Conservation (phyloP, 768 basidiomycete species). For the Amanita phalloides region DNA sequence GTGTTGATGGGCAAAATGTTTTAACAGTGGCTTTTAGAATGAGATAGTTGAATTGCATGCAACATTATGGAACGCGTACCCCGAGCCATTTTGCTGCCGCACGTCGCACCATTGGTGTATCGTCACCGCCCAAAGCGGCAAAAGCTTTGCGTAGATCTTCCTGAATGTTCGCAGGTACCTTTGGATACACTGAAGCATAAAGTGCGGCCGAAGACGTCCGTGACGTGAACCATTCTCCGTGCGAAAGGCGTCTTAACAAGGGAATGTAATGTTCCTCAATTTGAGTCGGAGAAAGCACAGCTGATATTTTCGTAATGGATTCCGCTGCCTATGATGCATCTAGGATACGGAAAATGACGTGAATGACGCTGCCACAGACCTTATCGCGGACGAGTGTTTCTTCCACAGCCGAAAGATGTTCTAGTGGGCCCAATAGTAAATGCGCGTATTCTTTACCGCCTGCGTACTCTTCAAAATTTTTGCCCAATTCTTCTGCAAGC, state of each 20-base stretch:
- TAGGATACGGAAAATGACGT: constrained; percentile 5
- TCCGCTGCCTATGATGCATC: constrained; percentile 68
- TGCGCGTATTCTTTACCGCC: constrained; percentile 86
- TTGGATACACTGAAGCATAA: constrained; percentile 82
- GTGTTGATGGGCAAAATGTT: constrained; percentile 68
- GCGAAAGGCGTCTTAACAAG: constrained; percentile 76
- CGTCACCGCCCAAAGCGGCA: constrained; percentile 74
- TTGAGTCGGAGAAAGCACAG: constrained; percentile 64
- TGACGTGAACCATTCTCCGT: constrained; percentile 98
- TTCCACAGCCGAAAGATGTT: constrained; percentile 93
- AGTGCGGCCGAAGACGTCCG: constrained; percentile 92
- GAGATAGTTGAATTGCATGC: constrained; percentile 6
- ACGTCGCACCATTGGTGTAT: constrained; percentile 97
- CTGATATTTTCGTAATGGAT: constrained; percentile 85
- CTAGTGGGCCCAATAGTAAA: constrained; percentile 81
- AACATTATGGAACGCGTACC: constrained; percentile 37
- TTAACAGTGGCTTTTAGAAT: constrained; percentile 56
- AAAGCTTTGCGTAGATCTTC: constrained; percentile 87
- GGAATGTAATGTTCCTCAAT: constrained; percentile 90
- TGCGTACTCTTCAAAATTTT: constrained; percentile 87
- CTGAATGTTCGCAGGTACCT: constrained; percentile 61
- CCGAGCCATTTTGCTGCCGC: constrained; percentile 96
- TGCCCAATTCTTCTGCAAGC: constrained; percentile 89
- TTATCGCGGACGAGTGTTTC: constrained; percentile 98
- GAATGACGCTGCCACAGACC: constrained; percentile 32